Percentiles rank a stretch among this genome's conserved stretches.
Conservation (phyloP, 257 asterid genomes). For the Solanum pinnatisectum region DNA sequence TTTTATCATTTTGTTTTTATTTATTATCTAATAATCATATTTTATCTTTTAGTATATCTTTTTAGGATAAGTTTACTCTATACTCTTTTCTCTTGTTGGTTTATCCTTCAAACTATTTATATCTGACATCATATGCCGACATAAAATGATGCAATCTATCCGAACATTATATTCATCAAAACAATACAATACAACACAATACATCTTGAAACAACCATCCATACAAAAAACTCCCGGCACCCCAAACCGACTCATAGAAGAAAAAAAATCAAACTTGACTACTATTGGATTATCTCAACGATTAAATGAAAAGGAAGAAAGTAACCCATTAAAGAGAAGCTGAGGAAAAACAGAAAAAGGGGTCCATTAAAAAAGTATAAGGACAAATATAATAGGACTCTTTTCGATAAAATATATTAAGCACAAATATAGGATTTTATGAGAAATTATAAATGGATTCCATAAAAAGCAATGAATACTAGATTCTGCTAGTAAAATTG, state of each 20-base stretch:
- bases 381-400: no score
- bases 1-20: no score
- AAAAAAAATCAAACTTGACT: background rate
- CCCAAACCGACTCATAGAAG: background rate
- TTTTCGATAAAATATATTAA: no score
- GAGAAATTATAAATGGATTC: no score
- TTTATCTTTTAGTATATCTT: background rate
- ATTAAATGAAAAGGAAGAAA: background rate
- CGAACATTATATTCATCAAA: background rate
- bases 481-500: no score
- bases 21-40: background rate
- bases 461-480: no score
- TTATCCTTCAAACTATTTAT: no score
- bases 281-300: background rate
- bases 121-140: background rate
- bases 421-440: no score
- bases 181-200: background rate
- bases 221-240: background rate
- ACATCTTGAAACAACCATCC: background rate
- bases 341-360: background rate
- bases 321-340: background rate
- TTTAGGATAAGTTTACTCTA: background rate
- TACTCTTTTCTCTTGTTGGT: background rate
- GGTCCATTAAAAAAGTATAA: background rate
- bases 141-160: background rate